Evolutionary conservation across 371 early-diverging fungal genomes (phyloP).

Genomic region (Apophysomyces variabilis): DNA sequence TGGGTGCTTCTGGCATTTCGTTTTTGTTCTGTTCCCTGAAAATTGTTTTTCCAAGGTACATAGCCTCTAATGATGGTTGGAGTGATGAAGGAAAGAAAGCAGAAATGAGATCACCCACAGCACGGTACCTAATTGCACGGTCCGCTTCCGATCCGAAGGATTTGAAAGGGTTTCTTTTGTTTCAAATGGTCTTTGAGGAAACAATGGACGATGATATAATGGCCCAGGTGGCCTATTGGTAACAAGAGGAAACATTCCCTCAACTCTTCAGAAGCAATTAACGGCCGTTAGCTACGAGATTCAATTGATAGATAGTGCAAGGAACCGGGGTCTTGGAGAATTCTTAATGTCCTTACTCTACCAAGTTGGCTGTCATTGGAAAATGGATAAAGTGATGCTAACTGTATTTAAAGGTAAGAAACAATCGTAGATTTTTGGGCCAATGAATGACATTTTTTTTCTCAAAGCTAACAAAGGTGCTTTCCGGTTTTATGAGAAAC

Average conservation of each 20-base stretch:
- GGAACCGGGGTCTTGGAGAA: conserved; percentile 57
- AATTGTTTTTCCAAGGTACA: conserved; percentile 36
- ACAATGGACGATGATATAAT: conserved; percentile 62
- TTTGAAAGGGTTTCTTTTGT: conserved; percentile 51
- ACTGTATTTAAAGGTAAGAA: conserved; percentile 66
- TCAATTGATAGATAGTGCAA: conserved; percentile 47
- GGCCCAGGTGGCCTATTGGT: conserved; percentile 64
- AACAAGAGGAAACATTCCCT: conserved; percentile 9
- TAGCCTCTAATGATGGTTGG: conserved; percentile 63
- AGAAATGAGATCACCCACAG: conserved; percentile 52
- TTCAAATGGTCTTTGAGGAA: conserved; percentile 65
- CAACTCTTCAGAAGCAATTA: neutral
- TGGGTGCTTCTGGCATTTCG: no score
- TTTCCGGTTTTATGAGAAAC: conserved; percentile 58
- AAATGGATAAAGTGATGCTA: conserved; percentile 69
- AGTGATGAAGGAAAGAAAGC: conserved; percentile 48
- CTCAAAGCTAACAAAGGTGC: conserved; percentile 55
- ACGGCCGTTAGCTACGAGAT: conserved; percentile 46
- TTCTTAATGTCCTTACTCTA: conserved; percentile 53
- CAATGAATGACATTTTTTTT: neutral
- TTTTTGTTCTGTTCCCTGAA: no score
- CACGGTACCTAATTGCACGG: conserved; percentile 56
- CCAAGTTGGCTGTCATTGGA: conserved; percentile 49
- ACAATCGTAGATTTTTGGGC: neutral
- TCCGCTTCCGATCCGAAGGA: conserved; percentile 41